Evolutionary conservation across 1,284 basidiomycete species (phyloP).

Genomic region (Austroboletus niveus): DNA sequence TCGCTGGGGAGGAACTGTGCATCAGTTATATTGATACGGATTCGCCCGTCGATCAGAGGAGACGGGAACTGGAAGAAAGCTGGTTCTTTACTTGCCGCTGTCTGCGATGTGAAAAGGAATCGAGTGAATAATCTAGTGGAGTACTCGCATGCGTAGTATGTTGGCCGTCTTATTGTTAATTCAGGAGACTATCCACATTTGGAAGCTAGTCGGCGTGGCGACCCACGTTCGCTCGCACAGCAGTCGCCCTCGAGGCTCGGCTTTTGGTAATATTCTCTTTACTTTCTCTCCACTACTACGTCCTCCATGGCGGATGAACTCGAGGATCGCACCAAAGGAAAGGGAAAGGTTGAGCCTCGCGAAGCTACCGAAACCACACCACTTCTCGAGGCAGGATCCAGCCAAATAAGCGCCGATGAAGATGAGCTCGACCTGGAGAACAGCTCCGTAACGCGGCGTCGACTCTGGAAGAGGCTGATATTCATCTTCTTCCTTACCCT

Average conservation of each 20-base stretch:
- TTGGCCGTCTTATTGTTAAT: neutral
- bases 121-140: neutral
- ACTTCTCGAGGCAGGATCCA: constrained; percentile 28
- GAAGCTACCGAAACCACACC: constrained; percentile 34
- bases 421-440: constrained; percentile 13
- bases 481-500: constrained; percentile 35
- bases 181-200: constrained; percentile 8
- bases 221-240: constrained; percentile 19
- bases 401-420: constrained; percentile 13
- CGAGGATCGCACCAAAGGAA: constrained; percentile 25
- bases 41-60: constrained; percentile 38
- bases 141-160: no score
- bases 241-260: constrained; percentile 1
- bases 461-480: constrained; percentile 28
- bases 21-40: constrained; percentile 53
- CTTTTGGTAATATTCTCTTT: neutral
- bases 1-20: constrained; percentile 55
- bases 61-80: constrained; percentile 37
- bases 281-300: constrained; percentile 5
- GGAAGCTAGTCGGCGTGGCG: neutral
- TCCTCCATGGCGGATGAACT: constrained; percentile 22
- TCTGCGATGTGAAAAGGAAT: constrained; percentile 25
- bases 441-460: constrained; percentile 14
- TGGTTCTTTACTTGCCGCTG: constrained; percentile 60
- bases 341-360: constrained; percentile 26